Evolutionary conservation across 805 yeast species (phyloP), one percentile per base, ranked within the genome.

Genomic region (Yarrowia deformans): DNA sequence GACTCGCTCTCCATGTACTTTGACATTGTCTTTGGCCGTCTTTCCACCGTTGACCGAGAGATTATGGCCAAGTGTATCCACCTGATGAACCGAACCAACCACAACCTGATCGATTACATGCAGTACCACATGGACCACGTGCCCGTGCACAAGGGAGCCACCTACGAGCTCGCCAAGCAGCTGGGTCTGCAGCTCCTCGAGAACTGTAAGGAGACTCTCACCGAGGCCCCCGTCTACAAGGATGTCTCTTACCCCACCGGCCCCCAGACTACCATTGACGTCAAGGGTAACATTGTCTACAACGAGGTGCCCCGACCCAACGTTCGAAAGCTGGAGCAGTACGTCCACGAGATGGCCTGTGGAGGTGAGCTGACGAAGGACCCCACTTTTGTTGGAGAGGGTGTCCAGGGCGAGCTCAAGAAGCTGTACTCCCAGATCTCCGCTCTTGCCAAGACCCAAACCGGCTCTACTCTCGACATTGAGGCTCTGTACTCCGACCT

Each of bases 1-100:
- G 97, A 95, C 79, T 90, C 95, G 71, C 83, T 95, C 74, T 87
- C 93, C 63, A 89, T 95, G 91, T 95, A 91, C 82, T 95, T 87
- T 78, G 98, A 95, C 81, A 93, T 95, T 76, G 93, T 95, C 74
- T 96, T 95, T 80, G 99, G 99, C 79, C 89, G 91, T 72, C 85
- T 90, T 72, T 87, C 93, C 71, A 89, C 91, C 70, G 90, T 95
- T 73, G 98, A 95, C 80, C 88, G 99, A 79, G 97, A 95, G 82
- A 93, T 96, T 72, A 97, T 95, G 71, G 87, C 94, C 73, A 97
- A 93, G 79, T 97, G 99, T 80, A 93, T 95, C 76, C 91, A 92
- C 79, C 91, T 95, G 79, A 93, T 95, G 98, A 95, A 95, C 86
- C 88, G 98, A 80, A 89, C 98, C 52, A 93, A 91, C 80, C 97